These are phyloP conservation scores for Boletellus ananiceps DNA, from an alignment of 768 basidiomycete genomes.

Conservation along the genomic window DNA sequence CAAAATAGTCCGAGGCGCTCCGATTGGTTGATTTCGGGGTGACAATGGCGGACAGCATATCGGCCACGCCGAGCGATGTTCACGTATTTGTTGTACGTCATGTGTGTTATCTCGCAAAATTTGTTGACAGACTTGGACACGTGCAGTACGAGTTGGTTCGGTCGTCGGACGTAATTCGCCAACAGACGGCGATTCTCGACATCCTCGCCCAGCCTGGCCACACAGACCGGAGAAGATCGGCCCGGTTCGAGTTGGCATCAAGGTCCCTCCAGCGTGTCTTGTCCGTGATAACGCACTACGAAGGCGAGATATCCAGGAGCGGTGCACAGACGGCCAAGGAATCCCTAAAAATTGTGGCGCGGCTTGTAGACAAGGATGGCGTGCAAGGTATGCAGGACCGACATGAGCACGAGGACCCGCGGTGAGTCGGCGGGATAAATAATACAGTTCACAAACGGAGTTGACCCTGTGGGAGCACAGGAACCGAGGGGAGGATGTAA, in stretches of 20 bases:
- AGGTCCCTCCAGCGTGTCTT: conserved; percentile 42
- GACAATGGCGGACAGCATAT: conserved; percentile 47
- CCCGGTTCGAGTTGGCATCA: conserved; percentile 32
- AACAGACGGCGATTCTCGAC: conserved; percentile 44
- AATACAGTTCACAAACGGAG: conserved; percentile 2
- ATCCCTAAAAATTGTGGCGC: conserved; percentile 53
- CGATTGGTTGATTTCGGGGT: conserved; percentile 49
- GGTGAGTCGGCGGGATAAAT: conserved; percentile 36
- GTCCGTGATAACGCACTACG: conserved; percentile 47
- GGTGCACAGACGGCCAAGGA: conserved; percentile 46
- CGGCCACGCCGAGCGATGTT: conserved; percentile 50
- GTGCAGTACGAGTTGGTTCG: conserved; percentile 65
- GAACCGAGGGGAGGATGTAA: conserved; percentile 41
- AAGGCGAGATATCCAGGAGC: conserved; percentile 43
- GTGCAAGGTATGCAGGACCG: conserved; percentile 38
- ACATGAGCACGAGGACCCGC: conserved; percentile 36
- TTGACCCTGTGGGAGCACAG: conserved; percentile 30
- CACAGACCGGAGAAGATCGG: conserved; percentile 21
- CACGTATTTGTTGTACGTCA: conserved; percentile 60
- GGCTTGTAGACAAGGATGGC: conserved; percentile 60
- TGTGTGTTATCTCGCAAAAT: not conserved
- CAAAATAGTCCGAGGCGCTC: conserved; percentile 38
- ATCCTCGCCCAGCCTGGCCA: conserved; percentile 32
- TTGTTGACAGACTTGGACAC: not conserved
- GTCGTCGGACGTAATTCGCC: conserved; percentile 44